Percentiles rank a stretch among this genome's conserved stretches.
Conservation (phyloP, 2,329 filamentous ascomycete genomes). For the Zalaria obscura region DNA sequence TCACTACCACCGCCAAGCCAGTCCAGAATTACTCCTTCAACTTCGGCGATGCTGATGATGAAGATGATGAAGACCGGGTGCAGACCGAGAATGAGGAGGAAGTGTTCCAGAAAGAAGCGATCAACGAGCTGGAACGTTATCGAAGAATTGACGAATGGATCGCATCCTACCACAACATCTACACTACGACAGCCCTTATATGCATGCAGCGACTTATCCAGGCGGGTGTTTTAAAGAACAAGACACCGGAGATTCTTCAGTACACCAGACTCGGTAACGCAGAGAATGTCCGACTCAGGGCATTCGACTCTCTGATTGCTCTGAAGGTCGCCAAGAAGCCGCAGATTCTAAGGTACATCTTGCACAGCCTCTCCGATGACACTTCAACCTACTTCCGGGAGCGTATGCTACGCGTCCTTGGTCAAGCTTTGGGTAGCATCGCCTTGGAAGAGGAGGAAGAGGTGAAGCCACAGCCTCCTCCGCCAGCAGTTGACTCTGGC, state of each 20-base stretch:
- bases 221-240: conserved; percentile 37
- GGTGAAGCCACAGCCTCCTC: conserved; percentile 14
- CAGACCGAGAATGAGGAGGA: conserved; percentile 28
- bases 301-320: conserved; percentile 43
- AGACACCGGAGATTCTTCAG: conserved; percentile 43
- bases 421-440: conserved; percentile 41
- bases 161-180: conserved; percentile 49
- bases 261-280: conserved; percentile 47
- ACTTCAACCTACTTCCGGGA: conserved; percentile 43
- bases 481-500: conserved; percentile 20
- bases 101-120: conserved; percentile 39
- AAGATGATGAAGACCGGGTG: conserved; percentile 21
- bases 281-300: conserved; percentile 44
- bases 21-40: conserved; percentile 16
- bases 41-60: conserved; percentile 32
- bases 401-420: conserved; percentile 37
- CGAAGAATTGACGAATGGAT: conserved; percentile 54
- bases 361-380: conserved; percentile 42
- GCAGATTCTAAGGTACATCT: conserved; percentile 39
- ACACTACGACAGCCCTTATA: conserved; percentile 46
- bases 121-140: conserved; percentile 49
- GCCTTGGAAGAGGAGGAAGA: conserved; percentile 39
- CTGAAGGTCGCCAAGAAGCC: conserved; percentile 38
- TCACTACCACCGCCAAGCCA: conserved; percentile 19
- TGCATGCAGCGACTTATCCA: conserved; percentile 42